Evolutionary conservation across 2,329 filamentous ascomycete genomes (phyloP).

Genomic region (Alternaria incomplexa): DNA sequence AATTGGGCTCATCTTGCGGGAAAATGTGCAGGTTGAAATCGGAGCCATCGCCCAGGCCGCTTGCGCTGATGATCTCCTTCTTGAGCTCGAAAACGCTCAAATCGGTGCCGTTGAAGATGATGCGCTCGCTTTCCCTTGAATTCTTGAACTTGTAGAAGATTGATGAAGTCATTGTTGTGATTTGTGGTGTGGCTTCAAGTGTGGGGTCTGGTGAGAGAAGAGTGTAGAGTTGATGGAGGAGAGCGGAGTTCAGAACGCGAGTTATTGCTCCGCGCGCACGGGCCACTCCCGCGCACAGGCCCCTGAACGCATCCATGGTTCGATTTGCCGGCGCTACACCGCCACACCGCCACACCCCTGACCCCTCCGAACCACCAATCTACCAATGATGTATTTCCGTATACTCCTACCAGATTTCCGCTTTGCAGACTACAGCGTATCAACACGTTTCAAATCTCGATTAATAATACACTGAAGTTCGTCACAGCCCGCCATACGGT

Average conservation of each 20-base stretch:
- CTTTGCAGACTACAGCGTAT: not conserved
- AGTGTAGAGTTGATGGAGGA: constrained; percentile 7
- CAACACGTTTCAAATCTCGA: not conserved
- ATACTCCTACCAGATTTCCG: not conserved
- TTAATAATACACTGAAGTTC: not conserved
- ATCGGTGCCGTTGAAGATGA: constrained; percentile 96
- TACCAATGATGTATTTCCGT: not conserved
- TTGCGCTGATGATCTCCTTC: constrained; percentile 95
- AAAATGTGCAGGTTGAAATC: constrained; percentile 97
- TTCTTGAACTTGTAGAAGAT: constrained; percentile 99
- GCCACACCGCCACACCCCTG: not conserved
- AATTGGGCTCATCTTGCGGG: constrained; percentile 80
- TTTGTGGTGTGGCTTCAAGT: constrained; percentile 7
- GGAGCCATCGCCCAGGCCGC: constrained; percentile 90
- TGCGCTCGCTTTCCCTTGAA: constrained; percentile 90
- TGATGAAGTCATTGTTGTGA: constrained; percentile 82
- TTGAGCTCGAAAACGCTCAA: constrained; percentile 99
- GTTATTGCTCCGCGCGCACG: not conserved
- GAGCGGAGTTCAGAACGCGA: not conserved
- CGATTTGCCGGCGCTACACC: not conserved
- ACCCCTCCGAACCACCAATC: not conserved
- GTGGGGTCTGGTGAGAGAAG: constrained; percentile 10
- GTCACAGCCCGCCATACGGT: not conserved
- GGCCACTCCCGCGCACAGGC: not conserved
- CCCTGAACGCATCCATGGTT: not conserved